A percentile compares a stretch with the other conserved stretches of the same genome.
Conservation (phyloP, 1,284 basidiomycete genomes). For the Golubevia pallescens region DNA sequence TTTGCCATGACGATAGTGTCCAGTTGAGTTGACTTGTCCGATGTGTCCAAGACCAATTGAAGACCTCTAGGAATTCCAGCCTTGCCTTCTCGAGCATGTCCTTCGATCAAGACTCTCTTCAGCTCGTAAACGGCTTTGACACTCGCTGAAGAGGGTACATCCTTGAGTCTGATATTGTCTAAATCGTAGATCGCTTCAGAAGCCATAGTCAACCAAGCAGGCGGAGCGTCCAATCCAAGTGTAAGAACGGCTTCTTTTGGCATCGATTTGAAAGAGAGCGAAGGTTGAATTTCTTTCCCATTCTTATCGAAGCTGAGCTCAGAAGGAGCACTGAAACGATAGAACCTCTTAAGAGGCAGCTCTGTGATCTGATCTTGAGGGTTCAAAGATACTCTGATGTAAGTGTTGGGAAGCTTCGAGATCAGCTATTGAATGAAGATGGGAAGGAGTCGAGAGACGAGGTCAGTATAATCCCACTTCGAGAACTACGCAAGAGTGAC, state of each 20-base stretch:
- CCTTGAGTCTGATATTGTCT: conserved; percentile 87
- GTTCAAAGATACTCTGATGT: conserved; percentile 47
- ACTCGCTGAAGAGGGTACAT: conserved; percentile 70
- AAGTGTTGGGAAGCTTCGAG: conserved; percentile 26
- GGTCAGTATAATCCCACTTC: too few species aligned
- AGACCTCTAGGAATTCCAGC: conserved; percentile 78
- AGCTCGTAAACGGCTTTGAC: conserved; percentile 85
- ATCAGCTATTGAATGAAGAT: conserved; percentile 14
- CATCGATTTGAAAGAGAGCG: conserved; percentile 54
- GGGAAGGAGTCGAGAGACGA: too few species aligned
- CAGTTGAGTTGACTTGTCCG: conserved; percentile 27
- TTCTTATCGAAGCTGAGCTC: conserved; percentile 73
- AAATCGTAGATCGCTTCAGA: conserved; percentile 87
- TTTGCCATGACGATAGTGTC: conserved; percentile 80
- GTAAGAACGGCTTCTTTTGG: conserved; percentile 80
- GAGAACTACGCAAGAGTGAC: too few species aligned
- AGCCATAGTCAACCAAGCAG: conserved; percentile 90
- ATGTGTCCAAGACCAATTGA: conserved; percentile 67
- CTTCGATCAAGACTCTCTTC: conserved; percentile 89
- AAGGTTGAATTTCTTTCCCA: conserved; percentile 69
- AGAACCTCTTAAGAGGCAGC: conserved; percentile 93
- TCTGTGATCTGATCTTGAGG: conserved; percentile 62
- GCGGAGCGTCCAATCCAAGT: conserved; percentile 84
- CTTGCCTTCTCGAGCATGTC: conserved; percentile 80
- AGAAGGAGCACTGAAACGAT: conserved; percentile 76